Base-by-base conservation (phyloP, 2,329 filamentous ascomycete species). In the Lachnellula cervina region DNA sequence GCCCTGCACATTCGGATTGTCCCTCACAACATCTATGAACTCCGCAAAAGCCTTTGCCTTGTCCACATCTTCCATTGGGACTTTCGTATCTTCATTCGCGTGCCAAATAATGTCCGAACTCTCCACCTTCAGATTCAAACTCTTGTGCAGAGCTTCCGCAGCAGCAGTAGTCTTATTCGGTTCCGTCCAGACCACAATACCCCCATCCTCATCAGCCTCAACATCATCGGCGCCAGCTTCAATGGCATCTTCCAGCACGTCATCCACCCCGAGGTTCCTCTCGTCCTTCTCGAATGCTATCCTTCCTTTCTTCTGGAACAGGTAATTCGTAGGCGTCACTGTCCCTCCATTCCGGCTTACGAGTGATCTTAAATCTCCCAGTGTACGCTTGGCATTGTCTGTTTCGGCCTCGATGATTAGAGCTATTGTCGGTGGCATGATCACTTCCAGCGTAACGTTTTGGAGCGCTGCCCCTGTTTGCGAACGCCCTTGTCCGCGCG, bases 341-440 rank as follows among this genome's bases (percentile, higher is more conserved):
- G 78, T 82, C 5, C 87, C 94, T 17, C 86, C 87, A 50, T 79
- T 74, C 57, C 85, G 83, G 70, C 91, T 95, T 53, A 96, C 78
- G 2, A 88, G 73, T 49, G 78, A 67, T 52, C 88, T 83, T 50
- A 97, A 72, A 52, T 95, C 89, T 65, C 88, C 82, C 47, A 96
- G 71, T 7, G 86, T 83, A 34, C 89, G 83, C 42, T 79, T 77
- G 70, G 88, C 91, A 71, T 83, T 90, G 66, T 96, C 92, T 4
- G 90, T 93, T 71, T 94, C 87, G 65, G 87, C 84, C 65, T 97
- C 91, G 67, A 96, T 81, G 11, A 97, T 85, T 5, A 93, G 77
- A 11, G 89, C 90, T 1, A 91, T 81, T 34, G 87, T 81, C 2
- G 86, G 82, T 2, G 89, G 88, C 58, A 95, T 74, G 62, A 97